Percentiles rank a stretch among this genome's conserved stretches.
Conservation (phyloP, 495 filamentous ascomycete genomes). For the Penicillium tannophilum region DNA sequence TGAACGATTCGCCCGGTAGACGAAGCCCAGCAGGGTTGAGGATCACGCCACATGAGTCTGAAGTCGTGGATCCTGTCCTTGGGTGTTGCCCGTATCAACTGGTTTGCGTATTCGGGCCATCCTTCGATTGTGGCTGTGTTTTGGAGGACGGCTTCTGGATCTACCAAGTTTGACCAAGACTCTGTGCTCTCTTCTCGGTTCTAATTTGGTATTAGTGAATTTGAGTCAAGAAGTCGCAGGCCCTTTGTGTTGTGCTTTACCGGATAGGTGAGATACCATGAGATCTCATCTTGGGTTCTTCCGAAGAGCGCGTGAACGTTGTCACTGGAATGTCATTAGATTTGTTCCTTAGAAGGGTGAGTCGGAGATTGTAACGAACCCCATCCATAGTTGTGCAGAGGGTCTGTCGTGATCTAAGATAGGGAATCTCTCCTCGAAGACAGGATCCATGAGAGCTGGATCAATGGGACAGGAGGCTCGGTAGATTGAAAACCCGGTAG, state of each 20-base stretch:
- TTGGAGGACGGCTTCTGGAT: conserved; percentile 2
- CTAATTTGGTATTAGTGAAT: conserved; percentile 2
- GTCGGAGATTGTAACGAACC: conserved; percentile 1
- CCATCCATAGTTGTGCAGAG: conserved; percentile 1
- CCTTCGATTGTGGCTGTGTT: conserved; percentile 6
- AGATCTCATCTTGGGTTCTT: conserved; percentile 4
- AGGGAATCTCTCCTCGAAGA: not conserved
- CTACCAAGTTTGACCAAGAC: conserved; percentile 5
- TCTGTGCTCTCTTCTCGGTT: not conserved
- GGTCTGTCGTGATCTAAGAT: not conserved
- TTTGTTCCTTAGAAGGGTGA: not conserved
- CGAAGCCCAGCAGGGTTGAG: conserved; percentile 38
- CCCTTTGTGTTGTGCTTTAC: not conserved
- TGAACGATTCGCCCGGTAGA: conserved; percentile 56
- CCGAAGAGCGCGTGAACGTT: conserved; percentile 1
- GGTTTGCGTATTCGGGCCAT: conserved; percentile 7
- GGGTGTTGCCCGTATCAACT: conserved; percentile 2
- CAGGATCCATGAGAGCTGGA: not conserved
- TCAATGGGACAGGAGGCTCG: conserved; percentile 4
- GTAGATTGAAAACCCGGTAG: conserved; percentile 19
- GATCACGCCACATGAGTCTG: conserved; percentile 11
- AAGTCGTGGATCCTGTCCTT: conserved; percentile 4
- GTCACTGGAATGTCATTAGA: not conserved
- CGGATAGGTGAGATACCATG: conserved; percentile 7
- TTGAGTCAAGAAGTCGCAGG: not conserved